Evolutionary conservation across 306 rosid species (phyloP).

Genomic region (Cicer bijugum): DNA sequence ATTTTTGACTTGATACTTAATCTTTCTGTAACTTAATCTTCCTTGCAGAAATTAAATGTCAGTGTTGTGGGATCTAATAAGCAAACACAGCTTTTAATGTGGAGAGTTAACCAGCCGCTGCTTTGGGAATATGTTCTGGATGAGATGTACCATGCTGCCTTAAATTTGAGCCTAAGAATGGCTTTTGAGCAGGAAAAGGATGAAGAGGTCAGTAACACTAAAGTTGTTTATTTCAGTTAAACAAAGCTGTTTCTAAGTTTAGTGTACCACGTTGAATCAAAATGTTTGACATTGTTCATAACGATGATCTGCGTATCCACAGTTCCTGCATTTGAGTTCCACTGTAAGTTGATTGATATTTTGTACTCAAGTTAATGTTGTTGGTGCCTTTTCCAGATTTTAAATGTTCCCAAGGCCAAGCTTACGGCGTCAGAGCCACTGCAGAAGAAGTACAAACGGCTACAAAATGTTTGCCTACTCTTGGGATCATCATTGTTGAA

Average conservation of each 20-base stretch:
- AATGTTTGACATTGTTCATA: background rate
- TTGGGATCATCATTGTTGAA: slow-evolving; percentile 70
- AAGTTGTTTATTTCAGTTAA: slow-evolving; percentile 1
- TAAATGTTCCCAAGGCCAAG: slow-evolving; percentile 51
- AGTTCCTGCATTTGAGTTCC: slow-evolving; percentile 29
- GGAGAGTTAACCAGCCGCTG: slow-evolving; percentile 72
- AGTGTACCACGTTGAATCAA: background rate
- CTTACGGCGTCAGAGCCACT: slow-evolving; percentile 48
- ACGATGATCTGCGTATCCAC: background rate
- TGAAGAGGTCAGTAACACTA: slow-evolving; percentile 63
- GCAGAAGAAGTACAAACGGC: slow-evolving; percentile 51
- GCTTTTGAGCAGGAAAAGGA: slow-evolving; percentile 65
- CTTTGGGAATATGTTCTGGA: slow-evolving; percentile 75
- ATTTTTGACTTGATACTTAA: slow-evolving; percentile 16
- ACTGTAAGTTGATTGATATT: slow-evolving; percentile 12
- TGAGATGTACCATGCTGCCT: slow-evolving; percentile 92
- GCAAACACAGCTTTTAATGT: slow-evolving; percentile 51
- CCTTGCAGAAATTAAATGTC: slow-evolving; percentile 67
- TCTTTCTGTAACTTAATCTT: slow-evolving; percentile 28
- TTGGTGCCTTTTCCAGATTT: slow-evolving; percentile 58
- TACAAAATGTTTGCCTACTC: slow-evolving; percentile 43
- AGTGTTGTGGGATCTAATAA: slow-evolving; percentile 27
- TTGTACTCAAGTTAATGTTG: slow-evolving; percentile 32
- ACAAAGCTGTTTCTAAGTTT: slow-evolving; percentile 1
- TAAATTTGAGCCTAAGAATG: slow-evolving; percentile 70